Conservation (phyloP, 2,329 filamentous ascomycete genomes). For the Hypoxylon sp. region DNA sequence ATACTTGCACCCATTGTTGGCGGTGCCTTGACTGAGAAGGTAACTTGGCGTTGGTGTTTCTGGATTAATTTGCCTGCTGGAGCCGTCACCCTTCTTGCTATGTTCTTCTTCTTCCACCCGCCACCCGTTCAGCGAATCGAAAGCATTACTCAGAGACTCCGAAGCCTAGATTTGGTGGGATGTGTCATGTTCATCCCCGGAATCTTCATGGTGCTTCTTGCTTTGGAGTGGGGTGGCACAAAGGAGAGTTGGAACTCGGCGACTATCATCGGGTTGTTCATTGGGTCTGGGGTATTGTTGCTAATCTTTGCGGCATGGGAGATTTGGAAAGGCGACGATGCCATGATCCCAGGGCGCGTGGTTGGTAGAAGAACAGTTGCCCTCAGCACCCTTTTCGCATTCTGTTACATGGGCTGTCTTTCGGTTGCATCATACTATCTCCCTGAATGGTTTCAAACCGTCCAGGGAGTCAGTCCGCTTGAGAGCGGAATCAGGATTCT, state of each 20-base stretch:
- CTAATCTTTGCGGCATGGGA: constrained; percentile 60
- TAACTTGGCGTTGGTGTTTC: constrained; percentile 1
- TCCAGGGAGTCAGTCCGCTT: constrained; percentile 16
- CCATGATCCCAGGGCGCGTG: constrained; percentile 51
- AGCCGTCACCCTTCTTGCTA: constrained; percentile 23
- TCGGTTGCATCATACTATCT: constrained; percentile 15
- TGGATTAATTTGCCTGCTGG: neutral
- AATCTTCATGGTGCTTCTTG: constrained; percentile 42
- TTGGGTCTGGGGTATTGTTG: constrained; percentile 57
- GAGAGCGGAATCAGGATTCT: constrained; percentile 17
- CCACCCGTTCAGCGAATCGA: constrained; percentile 41
- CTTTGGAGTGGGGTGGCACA: constrained; percentile 56
- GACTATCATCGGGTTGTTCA: constrained; percentile 58
- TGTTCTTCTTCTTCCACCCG: constrained; percentile 50
- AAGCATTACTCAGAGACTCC: neutral
- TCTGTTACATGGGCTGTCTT: constrained; percentile 21
- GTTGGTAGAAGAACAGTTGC: constrained; percentile 13
- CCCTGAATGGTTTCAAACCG: constrained; percentile 24
- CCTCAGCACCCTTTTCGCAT: constrained; percentile 12
- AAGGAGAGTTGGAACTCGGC: constrained; percentile 35
- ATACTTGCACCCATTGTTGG: neutral
- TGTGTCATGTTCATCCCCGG: neutral
- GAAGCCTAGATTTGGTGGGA: neutral
- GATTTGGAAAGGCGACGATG: constrained; percentile 54
- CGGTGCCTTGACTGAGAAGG: neutral